phyloP scores from a whole-genome alignment of 1,284 basidiomycete genomes.

The Phellopilus nigrolimitatus region DNA sequence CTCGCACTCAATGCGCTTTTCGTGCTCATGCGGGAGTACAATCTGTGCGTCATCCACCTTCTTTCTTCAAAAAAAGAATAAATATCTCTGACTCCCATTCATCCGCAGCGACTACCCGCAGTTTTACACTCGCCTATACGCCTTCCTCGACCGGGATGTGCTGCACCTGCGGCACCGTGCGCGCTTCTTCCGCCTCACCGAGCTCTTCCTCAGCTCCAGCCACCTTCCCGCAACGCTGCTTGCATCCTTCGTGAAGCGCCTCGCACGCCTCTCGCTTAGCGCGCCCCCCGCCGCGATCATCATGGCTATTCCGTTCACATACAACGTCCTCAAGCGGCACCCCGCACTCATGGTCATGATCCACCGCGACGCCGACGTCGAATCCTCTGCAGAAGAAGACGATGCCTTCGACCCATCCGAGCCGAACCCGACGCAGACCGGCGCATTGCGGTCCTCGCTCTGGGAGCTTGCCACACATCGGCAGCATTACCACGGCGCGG shows the following conservation, averaged over 20 bases:
- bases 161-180: constrained; percentile 92
- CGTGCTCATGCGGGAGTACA: constrained; percentile 88
- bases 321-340: constrained; percentile 92
- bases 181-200: constrained; percentile 90
- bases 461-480: constrained; percentile 89
- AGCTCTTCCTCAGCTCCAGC: constrained; percentile 89
- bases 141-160: constrained; percentile 80
- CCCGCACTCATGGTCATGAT: constrained; percentile 92
- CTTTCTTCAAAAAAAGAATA: no score
- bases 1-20: constrained; percentile 91
- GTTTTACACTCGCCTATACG: constrained; percentile 93
- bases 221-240: constrained; percentile 86
- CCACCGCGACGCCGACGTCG: constrained; percentile 55
- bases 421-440: constrained; percentile 69
- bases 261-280: constrained; percentile 77
- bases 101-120: constrained; percentile 82
- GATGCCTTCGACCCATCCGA: constrained; percentile 61
- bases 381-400: constrained; percentile 14
- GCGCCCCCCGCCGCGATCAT: constrained; percentile 91
- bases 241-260: constrained; percentile 91
- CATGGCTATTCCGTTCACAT: constrained; percentile 88
- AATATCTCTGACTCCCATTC: no score
- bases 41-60: constrained; percentile 60
- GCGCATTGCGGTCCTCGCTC: constrained; percentile 81
- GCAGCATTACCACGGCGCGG: constrained; percentile 80